phyloP scores from a whole-genome alignment of 1,284 basidiomycete genomes.

The Tranzscheliella williamsii region DNA sequence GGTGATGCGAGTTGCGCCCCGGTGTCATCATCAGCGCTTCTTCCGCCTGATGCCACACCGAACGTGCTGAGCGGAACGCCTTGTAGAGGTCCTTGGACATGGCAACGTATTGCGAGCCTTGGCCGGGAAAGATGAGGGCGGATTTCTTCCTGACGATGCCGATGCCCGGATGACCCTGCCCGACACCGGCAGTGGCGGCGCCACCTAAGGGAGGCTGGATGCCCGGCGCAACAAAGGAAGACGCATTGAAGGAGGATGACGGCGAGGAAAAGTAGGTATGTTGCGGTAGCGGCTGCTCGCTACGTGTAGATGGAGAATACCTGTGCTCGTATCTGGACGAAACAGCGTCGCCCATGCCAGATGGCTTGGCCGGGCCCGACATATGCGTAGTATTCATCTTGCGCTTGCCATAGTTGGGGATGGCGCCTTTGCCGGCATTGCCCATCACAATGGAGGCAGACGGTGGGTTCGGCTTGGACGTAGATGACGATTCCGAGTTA shows the following conservation, averaged over 20 bases:
- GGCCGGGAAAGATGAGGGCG: conserved; percentile 56
- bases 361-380: conserved; percentile 4
- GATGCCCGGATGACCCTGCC: conserved; percentile 29
- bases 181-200: conserved; percentile 27
- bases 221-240: conserved; percentile 47
- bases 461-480: conserved; percentile 6
- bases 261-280: conserved; percentile 57
- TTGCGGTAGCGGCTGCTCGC: conserved; percentile 48
- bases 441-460: conserved; percentile 37
- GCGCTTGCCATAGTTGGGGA: conserved; percentile 49
- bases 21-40: conserved; percentile 47
- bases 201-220: conserved; percentile 39
- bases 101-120: conserved; percentile 58
- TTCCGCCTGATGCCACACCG: conserved; percentile 56
- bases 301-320: conserved; percentile 34
- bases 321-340: conserved; percentile 15
- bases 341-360: conserved; percentile 5
- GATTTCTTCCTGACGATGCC: conserved; percentile 46
- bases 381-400: conserved; percentile 19
- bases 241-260: conserved; percentile 55
- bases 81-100: conserved; percentile 58
- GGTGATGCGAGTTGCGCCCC: conserved; percentile 26
- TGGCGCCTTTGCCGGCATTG: conserved; percentile 52
- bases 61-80: conserved; percentile 46
- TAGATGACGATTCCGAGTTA: neutral